These are phyloP conservation scores for Naganishia randhawae DNA, from an alignment of 768 basidiomycete genomes.

Conservation along the genomic window DNA sequence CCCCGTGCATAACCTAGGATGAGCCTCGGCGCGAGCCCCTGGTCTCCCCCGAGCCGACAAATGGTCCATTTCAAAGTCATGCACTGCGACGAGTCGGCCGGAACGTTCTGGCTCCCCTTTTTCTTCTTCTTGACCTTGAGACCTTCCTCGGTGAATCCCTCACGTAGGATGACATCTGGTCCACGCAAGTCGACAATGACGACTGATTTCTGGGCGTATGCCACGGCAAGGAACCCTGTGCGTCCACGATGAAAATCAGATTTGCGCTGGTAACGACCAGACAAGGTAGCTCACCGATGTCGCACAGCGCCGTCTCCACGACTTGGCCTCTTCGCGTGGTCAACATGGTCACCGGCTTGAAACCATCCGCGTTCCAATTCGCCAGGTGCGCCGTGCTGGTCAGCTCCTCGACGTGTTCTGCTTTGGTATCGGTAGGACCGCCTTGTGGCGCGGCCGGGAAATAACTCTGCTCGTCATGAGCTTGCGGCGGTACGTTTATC, in stretches of 20 bases:
- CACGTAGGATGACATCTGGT: constrained; percentile 64
- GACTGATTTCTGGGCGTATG: constrained; percentile 62
- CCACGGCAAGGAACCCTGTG: constrained; percentile 71
- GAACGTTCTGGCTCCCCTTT: constrained; percentile 53
- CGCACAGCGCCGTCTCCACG: constrained; percentile 62
- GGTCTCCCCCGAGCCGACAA: constrained; percentile 54
- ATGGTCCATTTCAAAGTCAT: constrained; percentile 66
- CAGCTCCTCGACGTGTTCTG: constrained; percentile 55
- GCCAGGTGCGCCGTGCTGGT: constrained; percentile 58
- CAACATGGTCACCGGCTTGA: constrained; percentile 64
- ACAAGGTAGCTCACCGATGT: constrained; percentile 61
- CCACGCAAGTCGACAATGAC: constrained; percentile 70
- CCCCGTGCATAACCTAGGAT: constrained; percentile 57
- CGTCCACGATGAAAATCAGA: constrained; percentile 21
- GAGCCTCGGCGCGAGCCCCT: constrained; percentile 58
- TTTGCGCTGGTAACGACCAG: background rate
- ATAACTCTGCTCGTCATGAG: constrained; percentile 33
- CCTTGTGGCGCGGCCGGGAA: constrained; percentile 55
- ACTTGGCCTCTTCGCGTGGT: constrained; percentile 56
- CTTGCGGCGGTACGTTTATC: background rate
- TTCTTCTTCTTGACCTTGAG: constrained; percentile 53
- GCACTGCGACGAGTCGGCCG: constrained; percentile 51
- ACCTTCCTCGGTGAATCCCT: constrained; percentile 50
- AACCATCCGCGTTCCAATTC: constrained; percentile 53
- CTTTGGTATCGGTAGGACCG: constrained; percentile 54